phyloP scores from a whole-genome alignment of 495 filamentous ascomycete genomes.

The Tetracladium setigerum region DNA sequence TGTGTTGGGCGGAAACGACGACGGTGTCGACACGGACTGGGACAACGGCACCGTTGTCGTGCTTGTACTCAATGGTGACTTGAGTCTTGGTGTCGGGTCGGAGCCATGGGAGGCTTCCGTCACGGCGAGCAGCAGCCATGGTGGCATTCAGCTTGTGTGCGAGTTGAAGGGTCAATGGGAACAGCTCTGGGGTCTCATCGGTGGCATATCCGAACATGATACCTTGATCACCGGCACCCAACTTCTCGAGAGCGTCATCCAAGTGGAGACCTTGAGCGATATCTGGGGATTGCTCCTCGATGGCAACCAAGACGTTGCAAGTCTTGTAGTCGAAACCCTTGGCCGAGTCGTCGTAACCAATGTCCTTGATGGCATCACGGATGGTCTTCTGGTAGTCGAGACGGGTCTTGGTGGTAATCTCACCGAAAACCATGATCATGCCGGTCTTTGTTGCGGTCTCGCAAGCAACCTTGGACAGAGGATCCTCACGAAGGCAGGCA shows the following conservation, averaged over 20 bases:
- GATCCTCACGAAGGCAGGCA: conserved; percentile 89
- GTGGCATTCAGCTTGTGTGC: conserved; percentile 93
- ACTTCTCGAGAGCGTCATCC: conserved; percentile 91
- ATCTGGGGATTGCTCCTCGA: conserved; percentile 98
- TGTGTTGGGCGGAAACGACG: conserved; percentile 94
- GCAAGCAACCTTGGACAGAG: conserved; percentile 96
- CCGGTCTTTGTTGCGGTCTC: conserved; percentile 99
- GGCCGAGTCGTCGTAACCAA: conserved; percentile 91
- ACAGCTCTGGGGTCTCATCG: conserved; percentile 95
- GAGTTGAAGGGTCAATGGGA: conserved; percentile 86
- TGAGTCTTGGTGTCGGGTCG: conserved; percentile 99
- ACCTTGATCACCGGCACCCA: conserved; percentile 98
- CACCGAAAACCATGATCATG: conserved; percentile 99
- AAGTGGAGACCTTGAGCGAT: conserved; percentile 98
- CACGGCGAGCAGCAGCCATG: conserved; percentile 79
- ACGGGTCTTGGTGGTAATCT: conserved; percentile 92
- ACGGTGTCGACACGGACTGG: conserved; percentile 92
- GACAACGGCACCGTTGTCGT: conserved; percentile 90
- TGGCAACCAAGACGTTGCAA: conserved; percentile 95
- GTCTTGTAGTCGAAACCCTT: conserved; percentile 99
- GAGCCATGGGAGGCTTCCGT: conserved; percentile 88
- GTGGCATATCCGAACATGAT: conserved; percentile 99
- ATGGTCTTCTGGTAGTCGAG: conserved; percentile 98
- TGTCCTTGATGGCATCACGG: conserved; percentile 92
- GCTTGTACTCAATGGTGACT: conserved; percentile 96